Conservation (phyloP, 495 filamentous ascomycete genomes). For the Hapsidospora chrysogenum region DNA sequence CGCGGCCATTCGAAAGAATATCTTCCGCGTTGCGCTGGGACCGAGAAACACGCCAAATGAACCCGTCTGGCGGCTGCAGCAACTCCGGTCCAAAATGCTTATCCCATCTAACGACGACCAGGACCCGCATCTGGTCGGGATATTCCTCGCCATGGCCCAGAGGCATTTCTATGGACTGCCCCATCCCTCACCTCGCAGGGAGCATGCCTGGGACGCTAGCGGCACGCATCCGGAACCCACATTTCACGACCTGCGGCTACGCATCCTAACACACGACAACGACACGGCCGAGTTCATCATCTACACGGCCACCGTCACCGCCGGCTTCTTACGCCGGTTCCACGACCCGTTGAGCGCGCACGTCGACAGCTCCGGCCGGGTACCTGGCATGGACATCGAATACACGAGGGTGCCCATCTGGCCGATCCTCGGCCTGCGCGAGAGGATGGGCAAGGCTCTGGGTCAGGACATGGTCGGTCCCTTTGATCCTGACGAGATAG, state of each 20-base stretch:
- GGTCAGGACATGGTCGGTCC: slow-evolving; percentile 21
- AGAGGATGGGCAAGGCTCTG: slow-evolving; percentile 26
- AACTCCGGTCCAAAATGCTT: slow-evolving; percentile 18
- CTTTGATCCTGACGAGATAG: slow-evolving; percentile 15
- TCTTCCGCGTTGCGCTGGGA: slow-evolving; percentile 12
- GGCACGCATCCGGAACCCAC: background rate
- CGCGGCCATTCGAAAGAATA: slow-evolving; percentile 13
- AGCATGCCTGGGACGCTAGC: background rate
- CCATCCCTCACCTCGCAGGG: background rate
- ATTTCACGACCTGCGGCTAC: slow-evolving; percentile 21
- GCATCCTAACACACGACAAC: slow-evolving; percentile 22
- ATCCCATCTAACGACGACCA: slow-evolving; percentile 20
- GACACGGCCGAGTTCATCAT: slow-evolving; percentile 19
- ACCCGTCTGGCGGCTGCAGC: slow-evolving; percentile 17
- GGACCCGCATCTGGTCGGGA: slow-evolving; percentile 23
- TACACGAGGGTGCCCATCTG: slow-evolving; percentile 22
- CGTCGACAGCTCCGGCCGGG: slow-evolving; percentile 1
- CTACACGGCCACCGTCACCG: slow-evolving; percentile 23
- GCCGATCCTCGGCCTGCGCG: slow-evolving; percentile 29
- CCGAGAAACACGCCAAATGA: slow-evolving; percentile 14
- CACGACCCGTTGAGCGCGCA: slow-evolving; percentile 16
- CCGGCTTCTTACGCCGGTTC: slow-evolving; percentile 20
- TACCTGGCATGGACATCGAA: slow-evolving; percentile 13
- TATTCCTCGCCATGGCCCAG: slow-evolving; percentile 29
- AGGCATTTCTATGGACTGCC: slow-evolving; percentile 17